Conservation (phyloP, 768 basidiomycete genomes). For the Pleurotus giganteus region DNA sequence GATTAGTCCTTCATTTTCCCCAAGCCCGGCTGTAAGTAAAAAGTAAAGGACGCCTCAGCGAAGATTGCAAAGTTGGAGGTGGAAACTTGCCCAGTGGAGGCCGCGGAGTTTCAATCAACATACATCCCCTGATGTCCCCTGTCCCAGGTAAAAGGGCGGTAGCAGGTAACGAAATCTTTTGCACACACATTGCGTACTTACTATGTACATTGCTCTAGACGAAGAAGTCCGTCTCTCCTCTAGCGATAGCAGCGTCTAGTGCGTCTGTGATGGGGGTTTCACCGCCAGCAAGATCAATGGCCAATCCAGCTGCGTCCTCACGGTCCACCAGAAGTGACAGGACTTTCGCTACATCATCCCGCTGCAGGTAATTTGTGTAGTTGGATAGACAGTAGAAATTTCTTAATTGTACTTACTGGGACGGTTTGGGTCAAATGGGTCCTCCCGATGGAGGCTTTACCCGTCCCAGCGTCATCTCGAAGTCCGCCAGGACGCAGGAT, state of each 20-base stretch:
- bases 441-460: slow-evolving; percentile 49
- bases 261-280: slow-evolving; percentile 19
- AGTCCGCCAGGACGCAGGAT: slow-evolving; percentile 66
- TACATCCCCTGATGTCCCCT: too few species aligned
- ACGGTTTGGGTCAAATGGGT: slow-evolving; percentile 48
- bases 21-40: too few species aligned
- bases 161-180: too few species aligned
- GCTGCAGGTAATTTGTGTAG: slow-evolving; percentile 24
- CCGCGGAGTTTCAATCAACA: background rate
- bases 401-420: slow-evolving; percentile 35
- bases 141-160: too few species aligned
- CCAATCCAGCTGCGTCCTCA: slow-evolving; percentile 54
- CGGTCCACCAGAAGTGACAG: slow-evolving; percentile 48
- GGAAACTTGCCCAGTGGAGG: background rate
- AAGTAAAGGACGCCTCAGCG: background rate
- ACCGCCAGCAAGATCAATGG: slow-evolving; percentile 54
- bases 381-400: background rate
- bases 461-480: slow-evolving; percentile 47
- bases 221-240: slow-evolving; percentile 15
- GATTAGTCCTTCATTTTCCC: too few species aligned
- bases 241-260: slow-evolving; percentile 13
- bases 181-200: too few species aligned
- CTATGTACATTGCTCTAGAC: background rate
- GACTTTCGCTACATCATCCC: slow-evolving; percentile 55
- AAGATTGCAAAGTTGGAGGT: background rate